Conservation (phyloP, 306 rosid genomes). For the Nissolia schottii region DNA sequence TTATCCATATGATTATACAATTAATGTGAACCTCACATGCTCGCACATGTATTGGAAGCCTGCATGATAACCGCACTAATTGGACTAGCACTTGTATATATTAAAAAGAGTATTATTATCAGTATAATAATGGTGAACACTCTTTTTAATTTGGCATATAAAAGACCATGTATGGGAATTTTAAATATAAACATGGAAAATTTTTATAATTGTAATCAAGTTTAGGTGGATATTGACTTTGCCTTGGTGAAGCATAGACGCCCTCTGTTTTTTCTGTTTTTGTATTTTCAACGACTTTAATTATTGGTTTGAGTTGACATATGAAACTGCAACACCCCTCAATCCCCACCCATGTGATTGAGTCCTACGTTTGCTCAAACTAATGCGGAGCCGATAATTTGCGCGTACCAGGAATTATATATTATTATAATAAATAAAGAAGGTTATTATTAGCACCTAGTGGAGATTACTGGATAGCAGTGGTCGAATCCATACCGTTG, state of each 20-base stretch:
- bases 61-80: background rate
- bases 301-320: background rate
- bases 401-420: background rate
- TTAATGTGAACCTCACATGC: background rate
- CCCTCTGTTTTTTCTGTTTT: too few relatives aligned
- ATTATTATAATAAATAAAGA: background rate
- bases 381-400: background rate
- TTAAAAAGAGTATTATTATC: background rate
- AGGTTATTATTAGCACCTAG: background rate
- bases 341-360: background rate
- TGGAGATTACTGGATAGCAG: background rate
- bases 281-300: too few relatives aligned
- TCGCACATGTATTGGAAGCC: background rate
- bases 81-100: background rate
- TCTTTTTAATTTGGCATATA: too few relatives aligned
- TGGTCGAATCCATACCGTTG: conserved; percentile 14
- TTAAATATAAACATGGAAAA: too few relatives aligned
- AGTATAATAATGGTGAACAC: too few relatives aligned
- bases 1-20: background rate
- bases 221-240: background rate
- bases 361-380: background rate
- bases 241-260: background rate
- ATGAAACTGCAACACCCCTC: background rate
- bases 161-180: too few relatives aligned
- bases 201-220: too few relatives aligned